These are phyloP conservation scores for Backusella mclennaniae DNA, from an alignment of 192 early-diverging fungal genomes.

Conservation along the genomic window DNA sequence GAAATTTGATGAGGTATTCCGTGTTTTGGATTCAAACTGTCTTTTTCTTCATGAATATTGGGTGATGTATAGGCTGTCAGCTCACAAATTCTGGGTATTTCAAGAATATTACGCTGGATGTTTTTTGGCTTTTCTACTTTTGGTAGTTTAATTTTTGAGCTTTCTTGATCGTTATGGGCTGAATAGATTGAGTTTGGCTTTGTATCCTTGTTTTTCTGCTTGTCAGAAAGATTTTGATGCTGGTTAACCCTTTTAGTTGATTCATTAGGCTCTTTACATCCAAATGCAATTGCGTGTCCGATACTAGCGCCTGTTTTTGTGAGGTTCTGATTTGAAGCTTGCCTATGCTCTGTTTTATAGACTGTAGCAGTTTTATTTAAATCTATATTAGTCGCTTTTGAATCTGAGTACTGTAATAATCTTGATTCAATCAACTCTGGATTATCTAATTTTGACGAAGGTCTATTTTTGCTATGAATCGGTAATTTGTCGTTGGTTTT, in stretches of 20 bases:
- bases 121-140: not conserved
- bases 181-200: not conserved
- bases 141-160: not conserved
- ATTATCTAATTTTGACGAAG: not conserved
- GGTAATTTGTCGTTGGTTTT: not conserved
- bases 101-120: not conserved
- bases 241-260: not conserved
- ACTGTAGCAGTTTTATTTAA: not conserved
- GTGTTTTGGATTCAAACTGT: not conserved
- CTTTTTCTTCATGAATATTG: not conserved
- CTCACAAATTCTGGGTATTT: not conserved
- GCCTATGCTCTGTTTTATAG: not conserved
- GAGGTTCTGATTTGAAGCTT: not conserved
- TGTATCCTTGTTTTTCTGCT: not conserved
- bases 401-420: not conserved
- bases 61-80: not conserved
- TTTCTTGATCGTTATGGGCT: not conserved
- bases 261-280: not conserved
- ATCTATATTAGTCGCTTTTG: not conserved
- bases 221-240: not conserved
- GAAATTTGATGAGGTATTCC: not conserved
- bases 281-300: not conserved
- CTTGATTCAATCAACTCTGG: not conserved
- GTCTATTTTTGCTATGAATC: not conserved
- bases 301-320: not conserved